These are phyloP conservation scores for Candida freyschussii DNA, from an alignment of 1,139 yeast species.

Conservation along the genomic window DNA sequence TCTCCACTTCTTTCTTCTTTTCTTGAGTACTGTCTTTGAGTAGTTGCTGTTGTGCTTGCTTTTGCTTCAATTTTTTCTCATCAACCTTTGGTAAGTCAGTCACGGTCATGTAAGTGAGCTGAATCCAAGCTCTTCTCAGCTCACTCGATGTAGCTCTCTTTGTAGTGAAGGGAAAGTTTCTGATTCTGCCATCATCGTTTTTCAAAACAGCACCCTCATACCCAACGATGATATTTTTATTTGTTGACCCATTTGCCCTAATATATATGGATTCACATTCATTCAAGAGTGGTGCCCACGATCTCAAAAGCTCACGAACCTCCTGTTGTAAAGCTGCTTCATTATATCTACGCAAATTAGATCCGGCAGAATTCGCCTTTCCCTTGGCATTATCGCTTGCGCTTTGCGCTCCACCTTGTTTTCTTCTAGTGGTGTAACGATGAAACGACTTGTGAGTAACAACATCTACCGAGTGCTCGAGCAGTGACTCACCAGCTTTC, in stretches of 20 bases:
- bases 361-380: conserved; percentile 95
- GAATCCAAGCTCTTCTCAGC: conserved; percentile 79
- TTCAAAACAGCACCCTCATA: conserved; percentile 51
- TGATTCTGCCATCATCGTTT: conserved; percentile 52
- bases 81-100: conserved; percentile 48
- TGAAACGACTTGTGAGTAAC: conserved; percentile 84
- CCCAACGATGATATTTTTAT: conserved; percentile 61
- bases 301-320: conserved; percentile 56
- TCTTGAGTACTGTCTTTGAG: conserved; percentile 17
- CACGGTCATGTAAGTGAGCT: conserved; percentile 56
- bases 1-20: conserved; percentile 22
- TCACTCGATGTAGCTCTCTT: conserved; percentile 82
- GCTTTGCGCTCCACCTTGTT: conserved; percentile 96
- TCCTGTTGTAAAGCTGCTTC: conserved; percentile 81
- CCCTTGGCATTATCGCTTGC: conserved; percentile 91
- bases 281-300: conserved; percentile 59
- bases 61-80: conserved; percentile 19
- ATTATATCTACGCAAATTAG: conserved; percentile 81
- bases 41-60: conserved; percentile 27
- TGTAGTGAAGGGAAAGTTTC: conserved; percentile 82
- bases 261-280: conserved; percentile 70
- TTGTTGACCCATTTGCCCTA: conserved; percentile 75
- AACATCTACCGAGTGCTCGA: conserved; percentile 60
- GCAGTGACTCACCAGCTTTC: conserved; percentile 38
- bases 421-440: conserved; percentile 91